A percentile compares a stretch with the other conserved stretches of the same genome.
These are phyloP conservation scores for Circinella umbellata DNA, from an alignment of 371 early-diverging fungal genomes.

Conservation along the genomic window DNA sequence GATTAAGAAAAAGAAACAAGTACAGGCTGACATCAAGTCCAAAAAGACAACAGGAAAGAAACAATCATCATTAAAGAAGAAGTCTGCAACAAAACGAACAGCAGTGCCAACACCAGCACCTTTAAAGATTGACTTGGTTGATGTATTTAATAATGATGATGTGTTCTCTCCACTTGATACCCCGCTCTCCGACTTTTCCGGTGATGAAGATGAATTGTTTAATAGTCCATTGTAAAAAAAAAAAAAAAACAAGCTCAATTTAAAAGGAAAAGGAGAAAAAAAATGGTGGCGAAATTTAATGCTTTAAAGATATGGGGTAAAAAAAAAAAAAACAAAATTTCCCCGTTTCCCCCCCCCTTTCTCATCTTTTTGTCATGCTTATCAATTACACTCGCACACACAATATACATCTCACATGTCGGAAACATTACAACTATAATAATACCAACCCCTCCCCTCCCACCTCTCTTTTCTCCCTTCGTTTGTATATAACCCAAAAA, in stretches of 20 bases:
- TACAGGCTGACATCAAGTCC: neutral
- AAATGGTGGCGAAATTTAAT: neutral
- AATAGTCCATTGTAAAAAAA: neutral
- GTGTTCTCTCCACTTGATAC: slow-evolving; percentile 13
- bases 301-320: too few species aligned
- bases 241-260: neutral
- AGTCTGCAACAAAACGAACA: slow-evolving; percentile 2
- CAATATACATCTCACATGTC: too few species aligned
- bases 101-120: neutral
- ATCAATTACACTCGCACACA: too few species aligned
- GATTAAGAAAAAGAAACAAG: slow-evolving; percentile 2
- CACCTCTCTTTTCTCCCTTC: neutral
- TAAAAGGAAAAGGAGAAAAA: neutral
- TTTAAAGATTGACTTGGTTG: neutral
- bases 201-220: slow-evolving; percentile 15
- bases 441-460: too few species aligned
- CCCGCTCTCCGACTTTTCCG: slow-evolving; percentile 17
- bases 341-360: too few species aligned
- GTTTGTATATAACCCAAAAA: neutral
- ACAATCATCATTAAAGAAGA: too few species aligned
- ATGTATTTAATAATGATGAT: slow-evolving; percentile 3
- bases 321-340: too few species aligned
- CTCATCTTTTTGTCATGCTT: too few species aligned
- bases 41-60: neutral
- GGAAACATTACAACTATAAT: too few species aligned